Conservation (phyloP, 2,329 filamentous ascomycete species). For the Paraphoma chrysanthemicola region DNA sequence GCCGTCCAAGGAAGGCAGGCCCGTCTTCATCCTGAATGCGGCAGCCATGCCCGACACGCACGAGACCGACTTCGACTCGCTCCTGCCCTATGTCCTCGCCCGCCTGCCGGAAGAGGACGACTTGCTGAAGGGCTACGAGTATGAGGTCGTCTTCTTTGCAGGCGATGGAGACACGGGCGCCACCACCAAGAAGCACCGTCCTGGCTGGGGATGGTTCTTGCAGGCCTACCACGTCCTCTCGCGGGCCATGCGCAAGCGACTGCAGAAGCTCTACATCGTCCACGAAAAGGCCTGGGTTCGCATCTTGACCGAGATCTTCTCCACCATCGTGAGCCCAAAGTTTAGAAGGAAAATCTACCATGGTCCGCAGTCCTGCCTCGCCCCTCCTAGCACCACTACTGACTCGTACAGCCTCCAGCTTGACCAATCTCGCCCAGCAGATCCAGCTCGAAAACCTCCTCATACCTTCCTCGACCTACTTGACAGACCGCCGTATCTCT, state of each 20-base stretch:
- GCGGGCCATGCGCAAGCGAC: conserved; percentile 61
- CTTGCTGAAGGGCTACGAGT: conserved; percentile 59
- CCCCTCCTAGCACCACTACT: conserved; percentile 5
- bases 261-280: conserved; percentile 64
- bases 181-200: conserved; percentile 56
- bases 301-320: conserved; percentile 63
- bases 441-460: conserved; percentile 61
- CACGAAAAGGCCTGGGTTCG: conserved; percentile 65
- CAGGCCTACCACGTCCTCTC: conserved; percentile 64
- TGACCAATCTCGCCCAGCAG: conserved; percentile 58
- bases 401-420: conserved; percentile 52
- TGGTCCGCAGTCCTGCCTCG: conserved; percentile 40
- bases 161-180: conserved; percentile 57
- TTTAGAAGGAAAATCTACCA: conserved; percentile 65
- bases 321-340: conserved; percentile 64
- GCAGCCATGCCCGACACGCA: conserved; percentile 63
- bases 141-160: conserved; percentile 65
- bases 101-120: conserved; percentile 63
- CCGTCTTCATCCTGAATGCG: conserved; percentile 62
- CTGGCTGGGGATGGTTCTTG: conserved; percentile 64
- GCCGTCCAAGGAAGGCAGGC: conserved; percentile 57
- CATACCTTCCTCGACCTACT: conserved; percentile 61
- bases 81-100: conserved; percentile 63
- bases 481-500: conserved; percentile 60
- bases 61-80: conserved; percentile 61